Conservation (phyloP, 179 eudicot genomes). For the Nepenthes alata region DNA sequence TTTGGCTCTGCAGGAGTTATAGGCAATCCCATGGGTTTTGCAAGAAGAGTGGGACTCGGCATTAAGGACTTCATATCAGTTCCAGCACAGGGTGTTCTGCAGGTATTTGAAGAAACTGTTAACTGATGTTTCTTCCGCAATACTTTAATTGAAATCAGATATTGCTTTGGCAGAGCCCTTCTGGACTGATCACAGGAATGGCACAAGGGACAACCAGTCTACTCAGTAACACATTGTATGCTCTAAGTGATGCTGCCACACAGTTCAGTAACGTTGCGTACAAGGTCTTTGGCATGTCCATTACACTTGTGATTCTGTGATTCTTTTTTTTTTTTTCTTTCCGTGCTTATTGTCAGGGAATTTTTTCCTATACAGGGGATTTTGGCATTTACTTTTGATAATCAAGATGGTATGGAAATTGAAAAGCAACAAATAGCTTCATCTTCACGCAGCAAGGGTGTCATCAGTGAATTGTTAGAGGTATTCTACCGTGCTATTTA, state of each 20-base stretch:
- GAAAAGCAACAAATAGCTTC: conserved; percentile 55
- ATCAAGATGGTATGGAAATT: conserved; percentile 35
- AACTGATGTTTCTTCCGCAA: conserved; percentile 1
- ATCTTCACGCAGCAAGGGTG: conserved; percentile 73
- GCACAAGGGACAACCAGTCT: conserved; percentile 92
- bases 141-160: background rate
- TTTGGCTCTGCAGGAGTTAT: conserved; percentile 99
- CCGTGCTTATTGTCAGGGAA: background rate
- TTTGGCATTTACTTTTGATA: conserved; percentile 85
- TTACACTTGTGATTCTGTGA: background rate
- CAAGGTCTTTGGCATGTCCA: conserved; percentile 36
- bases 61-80: conserved; percentile 85
- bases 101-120: conserved; percentile 30
- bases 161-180: conserved; percentile 48
- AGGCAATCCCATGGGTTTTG: conserved; percentile 97
- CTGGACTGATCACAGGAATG: conserved; percentile 78
- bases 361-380: conserved; percentile 53
- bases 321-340: background rate
- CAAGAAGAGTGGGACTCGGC: conserved; percentile 80
- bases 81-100: conserved; percentile 66
- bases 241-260: conserved; percentile 90
- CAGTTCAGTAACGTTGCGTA: conserved; percentile 94
- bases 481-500: conserved; percentile 17
- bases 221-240: conserved; percentile 80
- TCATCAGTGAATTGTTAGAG: conserved; percentile 85